Percentiles rank a stretch among this genome's conserved stretches.
phyloP scores from a whole-genome alignment of 305 asterid genomes.

The Stenogyne calaminthoides region DNA sequence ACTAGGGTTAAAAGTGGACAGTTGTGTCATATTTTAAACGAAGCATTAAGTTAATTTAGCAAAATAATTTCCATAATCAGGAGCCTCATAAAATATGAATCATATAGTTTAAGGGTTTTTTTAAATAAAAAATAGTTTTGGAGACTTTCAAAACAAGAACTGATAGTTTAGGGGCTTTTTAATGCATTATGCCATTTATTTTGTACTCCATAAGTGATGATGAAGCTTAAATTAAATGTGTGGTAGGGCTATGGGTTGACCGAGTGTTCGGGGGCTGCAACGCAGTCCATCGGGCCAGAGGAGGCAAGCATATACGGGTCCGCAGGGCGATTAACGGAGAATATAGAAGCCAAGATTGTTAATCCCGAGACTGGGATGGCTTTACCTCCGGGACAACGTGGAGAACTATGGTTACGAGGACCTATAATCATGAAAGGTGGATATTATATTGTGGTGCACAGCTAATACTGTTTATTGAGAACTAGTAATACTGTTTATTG shows the following conservation, averaged over 20 bases:
- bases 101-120: no score
- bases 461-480: no score
- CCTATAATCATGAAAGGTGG: conserved; percentile 76
- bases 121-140: no score
- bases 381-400: conserved; percentile 65
- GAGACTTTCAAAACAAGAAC: no score
- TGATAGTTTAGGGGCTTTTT: no score
- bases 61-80: no score
- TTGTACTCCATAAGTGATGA: background rate
- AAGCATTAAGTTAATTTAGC: no score
- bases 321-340: conserved; percentile 66
- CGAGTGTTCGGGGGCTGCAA: conserved; percentile 72
- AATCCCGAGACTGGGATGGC: conserved; percentile 67
- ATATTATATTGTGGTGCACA: background rate
- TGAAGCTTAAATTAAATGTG: background rate
- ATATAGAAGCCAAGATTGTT: conserved; percentile 76
- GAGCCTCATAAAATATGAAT: no score
- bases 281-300: conserved; percentile 57
- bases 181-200: background rate
- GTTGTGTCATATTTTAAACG: no score
- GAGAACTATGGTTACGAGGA: conserved; percentile 80
- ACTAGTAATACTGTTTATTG: no score
- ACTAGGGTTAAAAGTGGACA: no score
- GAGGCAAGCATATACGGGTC: conserved; percentile 62
- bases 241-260: conserved; percentile 89